These are phyloP conservation scores for Aureobasidium sp. DNA, from an alignment of 2,329 filamentous ascomycete species.

Conservation along the genomic window DNA sequence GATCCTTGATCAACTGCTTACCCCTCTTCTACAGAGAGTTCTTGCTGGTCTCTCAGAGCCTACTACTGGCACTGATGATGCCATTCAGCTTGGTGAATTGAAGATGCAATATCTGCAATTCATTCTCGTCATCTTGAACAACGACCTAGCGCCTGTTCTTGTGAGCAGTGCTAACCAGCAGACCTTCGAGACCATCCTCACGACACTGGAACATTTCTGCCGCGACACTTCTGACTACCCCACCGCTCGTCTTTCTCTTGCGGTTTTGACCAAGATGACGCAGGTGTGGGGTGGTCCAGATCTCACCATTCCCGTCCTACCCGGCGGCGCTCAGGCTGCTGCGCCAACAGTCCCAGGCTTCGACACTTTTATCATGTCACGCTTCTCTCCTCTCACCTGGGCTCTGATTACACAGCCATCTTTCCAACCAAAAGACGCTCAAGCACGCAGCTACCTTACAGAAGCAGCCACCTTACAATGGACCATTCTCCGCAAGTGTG, in stretches of 20 bases:
- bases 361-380: constrained; percentile 78
- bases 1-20: constrained; percentile 81
- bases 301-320: constrained; percentile 43
- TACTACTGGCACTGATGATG: constrained; percentile 85
- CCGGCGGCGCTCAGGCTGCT: constrained; percentile 41
- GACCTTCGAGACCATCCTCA: constrained; percentile 80
- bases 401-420: constrained; percentile 68
- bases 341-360: constrained; percentile 68
- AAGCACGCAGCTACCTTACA: constrained; percentile 76
- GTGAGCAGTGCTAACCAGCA: constrained; percentile 85
- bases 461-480: constrained; percentile 86
- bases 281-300: constrained; percentile 86
- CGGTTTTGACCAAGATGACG: constrained; percentile 74
- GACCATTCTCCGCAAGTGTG: constrained; percentile 83
- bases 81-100: constrained; percentile 86
- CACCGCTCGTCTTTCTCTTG: constrained; percentile 68
- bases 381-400: constrained; percentile 88
- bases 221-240: constrained; percentile 63
- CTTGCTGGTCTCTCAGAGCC: constrained; percentile 78
- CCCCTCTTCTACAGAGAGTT: constrained; percentile 81
- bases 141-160: constrained; percentile 80
- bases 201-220: constrained; percentile 75
- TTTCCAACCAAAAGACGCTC: constrained; percentile 80
- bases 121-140: constrained; percentile 78
- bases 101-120: constrained; percentile 94